Evolutionary conservation across 768 basidiomycete species (phyloP), one percentile per base, ranked within the genome.

Genomic region (Lentinula guzmanii): DNA sequence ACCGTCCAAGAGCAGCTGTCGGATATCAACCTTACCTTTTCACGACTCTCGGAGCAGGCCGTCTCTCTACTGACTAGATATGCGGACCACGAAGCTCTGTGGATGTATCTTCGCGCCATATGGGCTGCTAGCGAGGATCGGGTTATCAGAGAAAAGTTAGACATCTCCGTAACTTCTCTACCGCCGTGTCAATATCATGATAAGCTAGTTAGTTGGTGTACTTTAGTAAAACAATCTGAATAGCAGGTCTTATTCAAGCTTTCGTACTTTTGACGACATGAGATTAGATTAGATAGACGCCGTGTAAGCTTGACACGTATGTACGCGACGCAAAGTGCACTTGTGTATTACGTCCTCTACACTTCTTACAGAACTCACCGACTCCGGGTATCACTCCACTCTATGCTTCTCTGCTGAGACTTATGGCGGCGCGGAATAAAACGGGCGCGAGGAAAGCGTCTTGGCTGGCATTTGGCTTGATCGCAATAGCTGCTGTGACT

Each of bases 381-480:
- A 13, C 31, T n/a, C 16, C 45, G 11, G 42, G 24, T 56, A 24
- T 56, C 21, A 15, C 41, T 13, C 24, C 16, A 7, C 31, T 61
- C 43, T 28, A 69, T 69, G 70, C 58, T 59, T 24, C 34, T 5
- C 28, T 39, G 43, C 13, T 60, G 39, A 60, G 41, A 4, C 18
- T 33, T 39, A 60, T 60, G 59, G 59, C 59, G 28, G 58, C 65
- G 46, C 69, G 68, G 66, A 69, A 67, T 62, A 73, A 71, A 64
- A 65, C 71, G 54, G 74, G 69, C 64, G 70, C 75, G 60, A 69
- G 77, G 65, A 82, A 80, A 67, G 82, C 82, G 51, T 74, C 79
- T 52, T 87, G 86, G 85, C 70, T 86, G 50, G 83, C 83, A 53
- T 84, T 86, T 71, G 82, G 81, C 61, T 76, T 87, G 64, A 73